Base-by-base conservation (phyloP, 2,329 filamentous ascomycete species). In the Cladorrhinum sp. region DNA sequence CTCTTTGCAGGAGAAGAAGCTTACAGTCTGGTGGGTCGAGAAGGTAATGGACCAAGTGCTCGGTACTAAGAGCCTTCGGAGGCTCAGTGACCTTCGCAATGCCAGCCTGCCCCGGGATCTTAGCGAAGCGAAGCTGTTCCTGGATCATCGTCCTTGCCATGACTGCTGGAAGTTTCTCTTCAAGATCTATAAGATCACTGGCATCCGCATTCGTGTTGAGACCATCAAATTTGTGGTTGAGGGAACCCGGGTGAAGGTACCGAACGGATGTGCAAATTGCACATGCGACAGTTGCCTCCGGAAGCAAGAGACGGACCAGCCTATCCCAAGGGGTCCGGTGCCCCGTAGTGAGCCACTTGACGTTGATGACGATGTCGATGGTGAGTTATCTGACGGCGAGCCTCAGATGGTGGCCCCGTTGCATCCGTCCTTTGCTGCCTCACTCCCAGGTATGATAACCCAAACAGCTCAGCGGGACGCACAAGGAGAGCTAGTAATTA, bases 1-100 rank as follows among this genome's bases (percentile, higher is more conserved):
- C 39, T n/a, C 0, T 24, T 51, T 10, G 12, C 24, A 65, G 66
- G 64, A 68, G 10, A 67, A 68, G 9, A 62, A 67, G 12, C 10
- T 68, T 0, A 59, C 62, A 0, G 42, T 60, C 0, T 63, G 57
- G 21, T 67, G 65, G 65, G 48, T 67, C 1, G n/a, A 62, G 20
- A 57, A 65, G 5, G 18, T 61, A 0, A 33, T 67, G 0, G 55
- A 61, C 2, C 57, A 60, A 12, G 23, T 54, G 0, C 55, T 67
- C 1, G 1, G 48, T 5, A 64, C 64, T 0, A 56, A 52, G 0
- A 62, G 68, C 9, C 10, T 63, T 2, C 24, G 8, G 1, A 58
- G 62, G 2, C 39, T 65, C 5, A 2, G 2, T 0, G 63, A 68
- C 7, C 28, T 67, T 0, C 58, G 55, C 1, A 20, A 36, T 0